A percentile compares a stretch with the other conserved stretches of the same genome.
Conservation (phyloP, 345 rosid species). For the Ailanthus altissimus region DNA sequence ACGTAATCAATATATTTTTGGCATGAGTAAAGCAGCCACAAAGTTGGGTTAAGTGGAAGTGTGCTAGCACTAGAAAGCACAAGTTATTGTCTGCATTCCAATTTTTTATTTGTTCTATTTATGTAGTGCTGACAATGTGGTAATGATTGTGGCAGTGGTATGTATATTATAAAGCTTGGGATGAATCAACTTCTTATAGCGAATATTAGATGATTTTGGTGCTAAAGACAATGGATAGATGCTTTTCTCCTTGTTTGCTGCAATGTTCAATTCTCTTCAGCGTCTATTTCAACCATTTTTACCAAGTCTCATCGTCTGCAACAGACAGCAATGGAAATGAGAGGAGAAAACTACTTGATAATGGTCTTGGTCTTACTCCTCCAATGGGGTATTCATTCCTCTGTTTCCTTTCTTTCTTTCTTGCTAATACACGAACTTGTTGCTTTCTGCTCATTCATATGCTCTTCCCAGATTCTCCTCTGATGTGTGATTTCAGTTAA, state of each 20-base stretch:
- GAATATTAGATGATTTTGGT: not conserved
- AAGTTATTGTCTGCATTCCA: not conserved
- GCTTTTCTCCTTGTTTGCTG: not conserved
- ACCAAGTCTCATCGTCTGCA: not conserved
- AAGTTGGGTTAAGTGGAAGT: not conserved
- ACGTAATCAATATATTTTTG: not conserved
- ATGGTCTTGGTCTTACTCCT: conserved; percentile 34
- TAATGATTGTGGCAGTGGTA: not conserved
- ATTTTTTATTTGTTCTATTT: not conserved
- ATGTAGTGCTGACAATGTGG: not conserved
- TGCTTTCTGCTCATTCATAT: no score
- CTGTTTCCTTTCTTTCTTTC: not conserved
- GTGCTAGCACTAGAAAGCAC: not conserved
- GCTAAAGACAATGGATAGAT: conserved; percentile 4
- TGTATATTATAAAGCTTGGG: not conserved
- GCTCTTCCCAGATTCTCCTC: not conserved
- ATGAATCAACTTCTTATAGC: not conserved
- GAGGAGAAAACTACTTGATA: conserved; percentile 21
- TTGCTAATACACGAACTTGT: no score
- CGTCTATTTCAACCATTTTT: conserved; percentile 1
- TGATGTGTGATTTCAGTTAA: not conserved
- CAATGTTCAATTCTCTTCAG: conserved; percentile 6
- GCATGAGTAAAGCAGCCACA: not conserved
- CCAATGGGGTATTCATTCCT: conserved; percentile 33
- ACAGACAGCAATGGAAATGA: not conserved